Evolutionary conservation across 768 basidiomycete species (phyloP).

Genomic region (Lactarius pseudohatsudake): DNA sequence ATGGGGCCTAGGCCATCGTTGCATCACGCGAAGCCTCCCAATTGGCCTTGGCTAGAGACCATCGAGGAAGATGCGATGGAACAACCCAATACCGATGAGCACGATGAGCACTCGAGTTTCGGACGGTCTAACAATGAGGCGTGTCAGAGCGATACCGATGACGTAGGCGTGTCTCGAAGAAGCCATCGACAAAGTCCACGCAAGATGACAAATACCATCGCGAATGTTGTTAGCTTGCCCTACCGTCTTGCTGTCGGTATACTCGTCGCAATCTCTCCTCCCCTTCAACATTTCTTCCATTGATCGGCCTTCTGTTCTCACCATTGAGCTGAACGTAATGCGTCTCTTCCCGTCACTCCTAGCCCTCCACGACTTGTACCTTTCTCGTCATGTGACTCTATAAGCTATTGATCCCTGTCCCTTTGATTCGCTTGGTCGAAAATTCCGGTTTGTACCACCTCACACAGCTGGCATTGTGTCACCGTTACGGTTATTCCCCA

Average conservation of each 20-base stretch:
- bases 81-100: background rate
- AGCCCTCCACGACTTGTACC: background rate
- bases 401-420: background rate
- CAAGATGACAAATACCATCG: constrained; percentile 11
- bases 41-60: constrained; percentile 40
- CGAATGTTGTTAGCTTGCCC: constrained; percentile 27
- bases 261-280: constrained; percentile 27
- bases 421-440: too few species aligned
- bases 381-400: background rate
- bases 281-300: constrained; percentile 23
- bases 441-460: too few species aligned
- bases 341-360: background rate
- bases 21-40: constrained; percentile 34
- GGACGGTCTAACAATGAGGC: constrained; percentile 20
- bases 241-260: constrained; percentile 27
- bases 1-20: constrained; percentile 30
- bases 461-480: background rate
- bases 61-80: constrained; percentile 38
- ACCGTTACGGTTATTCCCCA: background rate
- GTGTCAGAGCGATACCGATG: constrained; percentile 4
- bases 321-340: background rate
- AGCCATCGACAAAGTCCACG: background rate
- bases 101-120: constrained; percentile 13
- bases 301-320: constrained; percentile 1
- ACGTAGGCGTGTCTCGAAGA: background rate